Conservation (phyloP, 305 asterid genomes). For the Petunia hybrid region DNA sequence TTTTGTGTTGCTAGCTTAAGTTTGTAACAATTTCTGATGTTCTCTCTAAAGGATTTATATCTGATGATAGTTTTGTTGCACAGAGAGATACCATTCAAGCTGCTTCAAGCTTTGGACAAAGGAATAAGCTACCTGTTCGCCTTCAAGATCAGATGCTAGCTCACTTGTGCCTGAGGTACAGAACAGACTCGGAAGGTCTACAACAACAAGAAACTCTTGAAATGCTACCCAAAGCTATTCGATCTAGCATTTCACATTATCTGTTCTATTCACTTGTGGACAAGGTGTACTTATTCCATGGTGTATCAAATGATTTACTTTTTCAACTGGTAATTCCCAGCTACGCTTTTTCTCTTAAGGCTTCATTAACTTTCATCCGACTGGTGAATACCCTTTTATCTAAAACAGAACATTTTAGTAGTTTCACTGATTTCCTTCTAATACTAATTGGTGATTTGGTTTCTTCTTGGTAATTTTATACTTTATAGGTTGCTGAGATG, state of each 20-base stretch:
- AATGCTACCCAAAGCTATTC: conserved; percentile 82
- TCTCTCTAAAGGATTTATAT: background rate
- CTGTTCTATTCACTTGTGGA: conserved; percentile 72
- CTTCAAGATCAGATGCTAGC: conserved; percentile 85
- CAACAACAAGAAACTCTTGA: conserved; percentile 82
- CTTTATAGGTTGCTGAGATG: conserved; percentile 78
- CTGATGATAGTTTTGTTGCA: background rate
- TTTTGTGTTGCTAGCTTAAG: conserved; percentile 25
- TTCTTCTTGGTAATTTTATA: background rate
- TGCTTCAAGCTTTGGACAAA: conserved; percentile 79
- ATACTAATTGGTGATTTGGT: conserved; percentile 1
- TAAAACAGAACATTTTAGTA: background rate
- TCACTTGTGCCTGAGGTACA: conserved; percentile 73
- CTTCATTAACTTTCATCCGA: background rate
- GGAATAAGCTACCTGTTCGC: conserved; percentile 71
- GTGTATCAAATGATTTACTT: conserved; percentile 78
- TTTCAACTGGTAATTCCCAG: conserved; percentile 74
- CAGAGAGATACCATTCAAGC: conserved; percentile 77
- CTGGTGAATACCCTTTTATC: background rate
- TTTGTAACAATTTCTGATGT: background rate
- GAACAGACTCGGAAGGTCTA: conserved; percentile 85
- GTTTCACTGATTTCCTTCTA: conserved; percentile 17
- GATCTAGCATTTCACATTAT: conserved; percentile 67
- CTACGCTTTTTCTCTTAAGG: background rate
- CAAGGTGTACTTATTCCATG: conserved; percentile 72